A percentile compares a stretch with the other conserved stretches of the same genome.
Conservation (phyloP, 129 eudicot species). For the Flaveria trinervia region DNA sequence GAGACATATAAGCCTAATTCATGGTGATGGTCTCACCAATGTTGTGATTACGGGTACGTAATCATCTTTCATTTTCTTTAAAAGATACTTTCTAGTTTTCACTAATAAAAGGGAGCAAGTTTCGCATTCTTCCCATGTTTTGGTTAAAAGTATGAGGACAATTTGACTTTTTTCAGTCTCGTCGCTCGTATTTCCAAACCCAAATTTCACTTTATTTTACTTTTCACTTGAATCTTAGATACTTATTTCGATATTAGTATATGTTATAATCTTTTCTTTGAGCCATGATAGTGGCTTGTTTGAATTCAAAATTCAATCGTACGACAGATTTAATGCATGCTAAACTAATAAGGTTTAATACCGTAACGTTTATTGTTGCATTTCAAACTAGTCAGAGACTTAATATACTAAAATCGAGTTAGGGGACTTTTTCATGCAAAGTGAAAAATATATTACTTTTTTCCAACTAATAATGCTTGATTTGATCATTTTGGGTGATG, state of each 20-base stretch:
- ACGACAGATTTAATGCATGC: constrained; percentile 9
- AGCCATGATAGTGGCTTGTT: not conserved
- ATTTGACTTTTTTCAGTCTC: not conserved
- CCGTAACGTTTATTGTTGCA: not conserved
- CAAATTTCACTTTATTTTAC: not conserved
- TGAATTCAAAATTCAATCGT: constrained; percentile 4
- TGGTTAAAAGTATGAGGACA: not conserved
- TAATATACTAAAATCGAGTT: not conserved
- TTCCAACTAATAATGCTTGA: constrained; percentile 13
- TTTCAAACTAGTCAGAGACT: not conserved
- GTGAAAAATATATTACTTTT: not conserved
- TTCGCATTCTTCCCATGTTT: constrained; percentile 2
- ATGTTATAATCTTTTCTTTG: not conserved
- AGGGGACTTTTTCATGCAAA: not conserved
- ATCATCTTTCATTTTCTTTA: constrained; percentile 19
- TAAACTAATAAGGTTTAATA: not conserved
- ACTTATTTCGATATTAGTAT: not conserved
- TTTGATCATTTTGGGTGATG: constrained; percentile 13
- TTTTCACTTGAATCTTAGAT: constrained; percentile 6
- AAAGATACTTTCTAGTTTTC: constrained; percentile 18
- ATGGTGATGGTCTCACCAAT: constrained; percentile 72
- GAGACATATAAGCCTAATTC: constrained; percentile 90
- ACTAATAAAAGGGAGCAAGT: not conserved
- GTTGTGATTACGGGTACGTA: constrained; percentile 89
- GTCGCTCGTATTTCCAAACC: not conserved